A percentile compares a stretch with the other conserved stretches of the same genome.
These are phyloP conservation scores for Hygrophorus pudorinus DNA, from an alignment of 768 basidiomycete species.

Conservation along the genomic window DNA sequence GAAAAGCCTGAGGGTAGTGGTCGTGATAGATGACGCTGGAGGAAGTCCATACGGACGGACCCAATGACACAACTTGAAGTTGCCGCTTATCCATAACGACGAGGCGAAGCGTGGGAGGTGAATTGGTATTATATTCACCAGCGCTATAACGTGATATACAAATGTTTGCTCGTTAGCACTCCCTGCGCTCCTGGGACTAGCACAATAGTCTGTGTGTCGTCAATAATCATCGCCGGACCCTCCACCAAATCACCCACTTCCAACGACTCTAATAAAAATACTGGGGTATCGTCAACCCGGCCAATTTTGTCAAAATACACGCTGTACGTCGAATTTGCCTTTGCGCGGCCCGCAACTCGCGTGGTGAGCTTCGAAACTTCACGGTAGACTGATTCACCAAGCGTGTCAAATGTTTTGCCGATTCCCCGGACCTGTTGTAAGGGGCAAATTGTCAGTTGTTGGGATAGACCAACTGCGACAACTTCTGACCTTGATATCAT, in stretches of 20 bases:
- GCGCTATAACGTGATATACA: constrained; percentile 39
- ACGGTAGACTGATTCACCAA: constrained; percentile 69
- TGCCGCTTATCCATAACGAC: not conserved
- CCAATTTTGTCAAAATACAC: constrained; percentile 82
- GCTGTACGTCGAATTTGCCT: constrained; percentile 45
- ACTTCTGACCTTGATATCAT: constrained; percentile 73
- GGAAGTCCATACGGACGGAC: constrained; percentile 1
- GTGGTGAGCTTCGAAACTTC: constrained; percentile 52
- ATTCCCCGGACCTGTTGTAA: constrained; percentile 65
- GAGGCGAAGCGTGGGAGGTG: too few species aligned
- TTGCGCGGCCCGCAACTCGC: constrained; percentile 28
- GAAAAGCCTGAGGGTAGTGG: not conserved
- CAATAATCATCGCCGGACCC: constrained; percentile 92
- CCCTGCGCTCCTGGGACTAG: constrained; percentile 66
- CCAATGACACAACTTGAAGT: not conserved
- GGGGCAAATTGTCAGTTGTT: not conserved
- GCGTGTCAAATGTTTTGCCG: constrained; percentile 79
- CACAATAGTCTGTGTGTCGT: constrained; percentile 92
- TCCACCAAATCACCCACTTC: constrained; percentile 59
- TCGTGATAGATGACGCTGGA: constrained; percentile 7
- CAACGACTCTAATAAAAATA: constrained; percentile 61
- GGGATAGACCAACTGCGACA: not conserved
- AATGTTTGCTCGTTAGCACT: constrained; percentile 57
- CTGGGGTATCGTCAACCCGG: constrained; percentile 68
- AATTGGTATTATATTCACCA: too few species aligned